phyloP scores from a whole-genome alignment of 2,329 filamentous ascomycete species.

The Epichloe elymi region DNA sequence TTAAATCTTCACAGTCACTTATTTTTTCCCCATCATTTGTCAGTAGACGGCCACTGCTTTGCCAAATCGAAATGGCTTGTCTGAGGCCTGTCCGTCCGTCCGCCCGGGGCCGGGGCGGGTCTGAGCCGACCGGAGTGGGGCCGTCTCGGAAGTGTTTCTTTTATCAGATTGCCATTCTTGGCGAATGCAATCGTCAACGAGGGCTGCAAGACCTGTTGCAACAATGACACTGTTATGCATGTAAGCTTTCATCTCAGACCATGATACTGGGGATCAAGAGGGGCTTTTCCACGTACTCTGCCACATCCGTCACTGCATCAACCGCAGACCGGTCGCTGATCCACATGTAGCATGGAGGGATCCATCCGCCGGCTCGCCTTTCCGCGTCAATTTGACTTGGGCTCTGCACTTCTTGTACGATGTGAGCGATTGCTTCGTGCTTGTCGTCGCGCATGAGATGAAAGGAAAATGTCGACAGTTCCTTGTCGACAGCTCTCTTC shows the following conservation, averaged over 20 bases:
- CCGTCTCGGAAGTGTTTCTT: slow-evolving; percentile 4
- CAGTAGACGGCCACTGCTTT: slow-evolving; percentile 25
- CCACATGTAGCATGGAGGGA: slow-evolving; percentile 83
- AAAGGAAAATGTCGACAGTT: slow-evolving; percentile 58
- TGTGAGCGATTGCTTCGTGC: slow-evolving; percentile 58
- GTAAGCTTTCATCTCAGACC: slow-evolving; percentile 11
- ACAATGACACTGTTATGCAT: slow-evolving; percentile 60
- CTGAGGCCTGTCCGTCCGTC: slow-evolving; percentile 13
- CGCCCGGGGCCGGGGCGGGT: background rate
- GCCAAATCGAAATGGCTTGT: slow-evolving; percentile 24
- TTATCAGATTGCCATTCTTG: slow-evolving; percentile 45
- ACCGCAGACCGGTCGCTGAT: slow-evolving; percentile 65
- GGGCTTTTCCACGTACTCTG: slow-evolving; percentile 51
- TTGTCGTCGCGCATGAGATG: slow-evolving; percentile 59
- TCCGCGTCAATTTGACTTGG: slow-evolving; percentile 59
- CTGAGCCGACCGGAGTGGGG: background rate
- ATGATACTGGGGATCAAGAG: too few relatives aligned
- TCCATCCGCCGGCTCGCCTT: slow-evolving; percentile 69
- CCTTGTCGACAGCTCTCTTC: slow-evolving; percentile 63
- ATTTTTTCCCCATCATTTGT: background rate
- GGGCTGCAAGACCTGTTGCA: slow-evolving; percentile 73
- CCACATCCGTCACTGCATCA: slow-evolving; percentile 60
- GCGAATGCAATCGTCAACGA: slow-evolving; percentile 88
- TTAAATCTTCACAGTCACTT: too few relatives aligned
- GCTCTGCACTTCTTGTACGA: slow-evolving; percentile 67